phyloP scores from a whole-genome alignment of 225 moss, liverwort and hornwort genomes.

The Pseudisothecium myosuroides region DNA sequence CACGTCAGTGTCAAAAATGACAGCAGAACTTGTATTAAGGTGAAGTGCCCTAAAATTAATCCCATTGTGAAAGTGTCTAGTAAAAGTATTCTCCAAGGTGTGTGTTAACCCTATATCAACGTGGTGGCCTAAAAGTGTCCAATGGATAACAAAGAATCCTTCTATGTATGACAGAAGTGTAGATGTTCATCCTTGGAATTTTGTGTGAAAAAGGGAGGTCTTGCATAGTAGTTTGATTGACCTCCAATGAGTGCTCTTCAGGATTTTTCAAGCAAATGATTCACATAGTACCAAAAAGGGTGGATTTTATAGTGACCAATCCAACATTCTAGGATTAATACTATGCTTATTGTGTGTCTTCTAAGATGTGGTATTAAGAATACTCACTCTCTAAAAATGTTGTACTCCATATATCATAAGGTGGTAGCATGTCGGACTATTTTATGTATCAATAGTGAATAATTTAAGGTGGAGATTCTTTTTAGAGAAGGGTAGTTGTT shows the following conservation, averaged over 20 bases:
- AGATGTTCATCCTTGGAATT: neutral
- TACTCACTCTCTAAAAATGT: accelerated
- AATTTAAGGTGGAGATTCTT: neutral
- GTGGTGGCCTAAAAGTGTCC: accelerated
- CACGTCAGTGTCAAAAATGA: neutral
- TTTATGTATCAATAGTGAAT: neutral
- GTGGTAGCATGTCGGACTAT: accelerated
- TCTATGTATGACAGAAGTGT: accelerated
- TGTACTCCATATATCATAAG: neutral
- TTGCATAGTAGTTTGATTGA: neutral
- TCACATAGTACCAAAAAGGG: accelerated
- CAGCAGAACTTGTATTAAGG: neutral
- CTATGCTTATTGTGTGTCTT: neutral
- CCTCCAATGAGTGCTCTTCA: neutral
- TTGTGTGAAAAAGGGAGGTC: neutral
- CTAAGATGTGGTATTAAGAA: neutral
- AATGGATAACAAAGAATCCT: neutral
- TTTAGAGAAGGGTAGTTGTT: accelerated
- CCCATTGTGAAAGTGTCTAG: neutral
- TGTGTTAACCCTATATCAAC: too few relatives aligned
- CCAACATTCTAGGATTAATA: accelerated
- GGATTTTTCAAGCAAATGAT: neutral
- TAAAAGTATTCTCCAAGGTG: neutral
- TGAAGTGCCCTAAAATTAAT: neutral
- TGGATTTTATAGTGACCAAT: accelerated